Conservation (phyloP, 2,329 filamentous ascomycete species). For the Aschersonia sp. region DNA sequence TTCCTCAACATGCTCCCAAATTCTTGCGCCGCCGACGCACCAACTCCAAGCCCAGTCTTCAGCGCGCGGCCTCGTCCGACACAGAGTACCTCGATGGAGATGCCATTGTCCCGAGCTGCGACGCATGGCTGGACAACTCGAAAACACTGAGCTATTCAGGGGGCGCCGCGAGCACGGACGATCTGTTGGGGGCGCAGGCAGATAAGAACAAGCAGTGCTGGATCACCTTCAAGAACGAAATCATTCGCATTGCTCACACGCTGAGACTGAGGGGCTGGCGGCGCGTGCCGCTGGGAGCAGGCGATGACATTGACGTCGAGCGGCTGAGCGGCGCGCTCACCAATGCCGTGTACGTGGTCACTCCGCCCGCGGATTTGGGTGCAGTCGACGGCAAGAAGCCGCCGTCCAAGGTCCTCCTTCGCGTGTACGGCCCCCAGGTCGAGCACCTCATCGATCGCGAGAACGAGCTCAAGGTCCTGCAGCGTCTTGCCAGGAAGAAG, state of each 20-base stretch:
- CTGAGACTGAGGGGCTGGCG: slow-evolving; percentile 86
- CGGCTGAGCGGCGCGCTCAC: slow-evolving; percentile 83
- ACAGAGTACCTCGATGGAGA: slow-evolving; percentile 78
- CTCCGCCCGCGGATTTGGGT: slow-evolving; percentile 53
- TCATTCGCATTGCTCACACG: slow-evolving; percentile 78
- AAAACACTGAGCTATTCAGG: slow-evolving; percentile 70
- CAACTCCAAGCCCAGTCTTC: slow-evolving; percentile 20
- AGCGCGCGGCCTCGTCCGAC: slow-evolving; percentile 54
- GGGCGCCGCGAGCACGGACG: slow-evolving; percentile 24
- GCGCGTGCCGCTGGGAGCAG: slow-evolving; percentile 57
- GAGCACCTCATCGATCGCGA: slow-evolving; percentile 93
- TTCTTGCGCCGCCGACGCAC: slow-evolving; percentile 25
- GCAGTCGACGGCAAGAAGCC: slow-evolving; percentile 25
- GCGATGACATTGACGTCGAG: slow-evolving; percentile 54
- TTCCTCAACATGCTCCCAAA: slow-evolving; percentile 28
- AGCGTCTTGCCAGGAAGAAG: slow-evolving; percentile 74
- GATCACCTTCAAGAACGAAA: slow-evolving; percentile 82
- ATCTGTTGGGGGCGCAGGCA: slow-evolving; percentile 26
- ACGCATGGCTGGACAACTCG: slow-evolving; percentile 75
- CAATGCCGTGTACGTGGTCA: slow-evolving; percentile 92
- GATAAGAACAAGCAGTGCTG: slow-evolving; percentile 64
- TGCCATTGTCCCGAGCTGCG: slow-evolving; percentile 67
- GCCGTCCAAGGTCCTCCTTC: slow-evolving; percentile 62
- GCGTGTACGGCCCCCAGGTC: slow-evolving; percentile 88
- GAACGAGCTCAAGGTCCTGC: slow-evolving; percentile 73